Evolutionary conservation across 805 yeast genomes (phyloP).

Genomic region (Ogataea siamensis): DNA sequence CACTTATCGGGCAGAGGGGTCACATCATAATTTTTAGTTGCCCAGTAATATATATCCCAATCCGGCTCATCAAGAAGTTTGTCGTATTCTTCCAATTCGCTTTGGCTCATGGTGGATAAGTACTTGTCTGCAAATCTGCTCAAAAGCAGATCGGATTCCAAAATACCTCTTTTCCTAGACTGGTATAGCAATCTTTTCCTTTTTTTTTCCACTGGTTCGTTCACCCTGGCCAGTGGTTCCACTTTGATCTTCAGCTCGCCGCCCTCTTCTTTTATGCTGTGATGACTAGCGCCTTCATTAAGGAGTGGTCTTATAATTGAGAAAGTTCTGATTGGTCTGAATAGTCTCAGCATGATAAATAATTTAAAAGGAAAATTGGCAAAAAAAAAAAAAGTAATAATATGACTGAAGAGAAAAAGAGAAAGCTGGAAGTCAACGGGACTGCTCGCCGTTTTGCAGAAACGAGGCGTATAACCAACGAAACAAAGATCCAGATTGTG

Average conservation of each 20-base stretch:
- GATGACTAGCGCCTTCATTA: constrained; percentile 23
- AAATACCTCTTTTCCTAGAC: constrained; percentile 89
- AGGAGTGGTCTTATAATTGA: constrained; percentile 11
- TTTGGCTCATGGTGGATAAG: constrained; percentile 53
- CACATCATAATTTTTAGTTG: constrained; percentile 74
- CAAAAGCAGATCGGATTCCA: constrained; percentile 85
- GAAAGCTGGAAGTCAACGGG: constrained; percentile 18
- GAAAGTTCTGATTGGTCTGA: constrained; percentile 12
- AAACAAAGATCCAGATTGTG: constrained; percentile 87
- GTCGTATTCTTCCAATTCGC: constrained; percentile 83
- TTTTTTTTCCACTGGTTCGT: constrained; percentile 70
- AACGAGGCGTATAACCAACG: constrained; percentile 78
- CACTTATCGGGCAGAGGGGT: constrained; percentile 88
- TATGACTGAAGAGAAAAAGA: constrained; percentile 19
- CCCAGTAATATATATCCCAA: constrained; percentile 99
- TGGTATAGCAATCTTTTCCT: constrained; percentile 90
- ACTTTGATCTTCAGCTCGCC: constrained; percentile 59
- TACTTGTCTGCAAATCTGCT: constrained; percentile 82
- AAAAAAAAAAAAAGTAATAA: constrained; percentile 1
- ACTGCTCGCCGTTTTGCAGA: constrained; percentile 39
- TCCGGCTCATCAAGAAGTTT: constrained; percentile 86
- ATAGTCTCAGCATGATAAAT: constrained; percentile 6
- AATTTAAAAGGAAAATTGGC: background rate
- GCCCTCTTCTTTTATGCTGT: constrained; percentile 28
- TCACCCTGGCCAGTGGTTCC: constrained; percentile 72